Percentiles rank a stretch among this genome's conserved stretches.
Evolutionary conservation across 2,329 filamentous ascomycete genomes (phyloP).

Genomic region (Pseudopithomyces maydicus): DNA sequence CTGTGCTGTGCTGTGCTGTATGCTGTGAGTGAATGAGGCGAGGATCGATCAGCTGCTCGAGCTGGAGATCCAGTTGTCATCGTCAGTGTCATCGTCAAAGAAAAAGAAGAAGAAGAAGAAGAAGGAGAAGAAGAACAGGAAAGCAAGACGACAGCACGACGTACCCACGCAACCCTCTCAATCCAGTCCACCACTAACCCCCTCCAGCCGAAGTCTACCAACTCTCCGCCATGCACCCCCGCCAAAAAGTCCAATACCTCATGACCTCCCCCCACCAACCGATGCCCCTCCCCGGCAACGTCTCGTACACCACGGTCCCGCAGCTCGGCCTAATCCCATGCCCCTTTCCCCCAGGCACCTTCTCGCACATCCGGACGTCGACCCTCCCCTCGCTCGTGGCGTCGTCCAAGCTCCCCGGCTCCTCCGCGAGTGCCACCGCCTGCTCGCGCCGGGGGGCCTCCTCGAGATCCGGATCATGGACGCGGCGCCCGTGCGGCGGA

Average conservation of each 20-base stretch:
- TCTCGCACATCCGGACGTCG: constrained; percentile 50
- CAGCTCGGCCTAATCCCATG: constrained; percentile 54
- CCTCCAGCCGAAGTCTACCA: constrained; percentile 51
- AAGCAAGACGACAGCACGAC: too few relatives aligned
- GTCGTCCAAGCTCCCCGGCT: constrained; percentile 62
- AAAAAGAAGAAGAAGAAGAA: too few relatives aligned
- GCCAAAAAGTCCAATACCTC: constrained; percentile 44
- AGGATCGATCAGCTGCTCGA: too few relatives aligned
- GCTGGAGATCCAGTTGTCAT: too few relatives aligned
- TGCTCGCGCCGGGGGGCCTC: constrained; percentile 60
- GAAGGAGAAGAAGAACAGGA: too few relatives aligned
- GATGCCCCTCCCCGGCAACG: constrained; percentile 41
- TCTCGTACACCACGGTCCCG: constrained; percentile 34
- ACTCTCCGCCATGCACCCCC: constrained; percentile 48
- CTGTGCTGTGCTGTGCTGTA: not conserved
- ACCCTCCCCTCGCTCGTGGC: constrained; percentile 62
- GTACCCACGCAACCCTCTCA: too few relatives aligned
- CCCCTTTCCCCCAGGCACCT: constrained; percentile 47
- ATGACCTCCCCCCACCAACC: constrained; percentile 39
- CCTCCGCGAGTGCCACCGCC: constrained; percentile 61
- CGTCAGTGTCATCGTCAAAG: too few relatives aligned
- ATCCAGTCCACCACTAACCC: constrained; percentile 31
- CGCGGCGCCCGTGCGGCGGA: constrained; percentile 61
- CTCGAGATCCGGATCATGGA: constrained; percentile 68
- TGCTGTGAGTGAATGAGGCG: too few relatives aligned